Evolutionary conservation across 352 stramenopile genomes (phyloP).

Genomic region (Phytophthora cactorum): DNA sequence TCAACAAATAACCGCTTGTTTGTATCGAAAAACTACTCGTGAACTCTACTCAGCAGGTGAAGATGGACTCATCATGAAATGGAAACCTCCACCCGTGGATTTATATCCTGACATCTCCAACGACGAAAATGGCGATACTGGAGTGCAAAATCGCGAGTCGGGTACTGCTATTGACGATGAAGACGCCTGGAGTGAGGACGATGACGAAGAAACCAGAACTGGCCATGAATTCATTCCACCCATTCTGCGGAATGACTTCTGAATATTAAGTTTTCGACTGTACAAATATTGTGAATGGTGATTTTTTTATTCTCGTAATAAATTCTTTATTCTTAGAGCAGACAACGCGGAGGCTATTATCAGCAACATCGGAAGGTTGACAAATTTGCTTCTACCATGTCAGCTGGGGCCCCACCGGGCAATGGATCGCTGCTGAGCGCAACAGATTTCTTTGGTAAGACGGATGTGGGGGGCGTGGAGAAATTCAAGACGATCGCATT

Average conservation of each 20-base stretch:
- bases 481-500: constrained; percentile 74
- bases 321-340: constrained; percentile 19
- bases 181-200: constrained; percentile 64
- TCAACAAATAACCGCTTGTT: constrained; percentile 59
- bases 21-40: constrained; percentile 57
- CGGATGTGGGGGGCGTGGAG: constrained; percentile 53
- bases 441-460: constrained; percentile 62
- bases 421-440: constrained; percentile 35
- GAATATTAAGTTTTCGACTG: constrained; percentile 6
- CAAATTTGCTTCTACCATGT: constrained; percentile 11
- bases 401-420: constrained; percentile 2
- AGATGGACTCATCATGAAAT: constrained; percentile 80
- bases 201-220: constrained; percentile 29
- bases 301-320: too few relatives aligned
- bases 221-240: constrained; percentile 62
- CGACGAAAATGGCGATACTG: constrained; percentile 11
- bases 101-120: constrained; percentile 30
- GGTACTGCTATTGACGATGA: constrained; percentile 33
- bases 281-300: neutral
- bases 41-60: constrained; percentile 68
- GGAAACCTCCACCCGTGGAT: constrained; percentile 45
- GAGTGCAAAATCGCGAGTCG: constrained; percentile 9
- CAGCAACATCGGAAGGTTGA: neutral
- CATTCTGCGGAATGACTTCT: constrained; percentile 58
- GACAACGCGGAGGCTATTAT: neutral